These are phyloP conservation scores for Cyclostephanos invisitatus DNA, from an alignment of 108 stramenopile genomes.

Conservation along the genomic window DNA sequence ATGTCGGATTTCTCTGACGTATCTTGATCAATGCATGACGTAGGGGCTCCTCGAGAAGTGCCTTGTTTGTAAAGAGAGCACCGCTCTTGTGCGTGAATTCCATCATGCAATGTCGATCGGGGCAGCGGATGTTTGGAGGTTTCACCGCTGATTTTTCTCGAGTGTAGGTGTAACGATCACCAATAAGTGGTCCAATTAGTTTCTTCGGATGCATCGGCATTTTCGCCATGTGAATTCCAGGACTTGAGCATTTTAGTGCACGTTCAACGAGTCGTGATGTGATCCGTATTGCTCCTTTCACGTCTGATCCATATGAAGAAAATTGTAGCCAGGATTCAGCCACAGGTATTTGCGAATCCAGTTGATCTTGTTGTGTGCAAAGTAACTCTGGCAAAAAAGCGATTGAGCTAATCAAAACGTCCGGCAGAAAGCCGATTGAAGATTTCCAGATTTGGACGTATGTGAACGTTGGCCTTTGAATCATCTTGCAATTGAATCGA, in stretches of 20 bases:
- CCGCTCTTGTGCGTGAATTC: constrained; percentile 21
- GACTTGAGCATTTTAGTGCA: not conserved
- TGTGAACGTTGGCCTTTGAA: constrained; percentile 14
- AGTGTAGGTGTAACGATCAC: not conserved
- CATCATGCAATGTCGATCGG: constrained; percentile 23
- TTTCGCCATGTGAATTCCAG: not conserved
- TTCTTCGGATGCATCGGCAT: constrained; percentile 1
- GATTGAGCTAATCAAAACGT: constrained; percentile 11
- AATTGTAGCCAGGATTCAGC: constrained; percentile 25
- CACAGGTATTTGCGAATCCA: not conserved
- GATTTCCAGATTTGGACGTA: constrained; percentile 39
- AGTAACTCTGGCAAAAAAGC: constrained; percentile 4
- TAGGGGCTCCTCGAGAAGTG: constrained; percentile 24
- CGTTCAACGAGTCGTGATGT: constrained; percentile 5
- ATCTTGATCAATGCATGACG: constrained; percentile 35
- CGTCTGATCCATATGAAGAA: constrained; percentile 8
- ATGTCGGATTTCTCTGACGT: constrained; percentile 9
- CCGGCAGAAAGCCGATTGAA: constrained; percentile 16
- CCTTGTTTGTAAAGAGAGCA: constrained; percentile 12
- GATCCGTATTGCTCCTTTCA: constrained; percentile 28
- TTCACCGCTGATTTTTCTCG: not conserved
- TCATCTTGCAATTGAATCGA: constrained; percentile 38
- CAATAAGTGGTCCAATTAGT: constrained; percentile 9
- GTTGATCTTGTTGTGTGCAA: not conserved
- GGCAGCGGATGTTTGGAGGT: not conserved